Evolutionary conservation across 192 early-diverging fungal genomes (phyloP).

Genomic region (Dissophora globulifera): DNA sequence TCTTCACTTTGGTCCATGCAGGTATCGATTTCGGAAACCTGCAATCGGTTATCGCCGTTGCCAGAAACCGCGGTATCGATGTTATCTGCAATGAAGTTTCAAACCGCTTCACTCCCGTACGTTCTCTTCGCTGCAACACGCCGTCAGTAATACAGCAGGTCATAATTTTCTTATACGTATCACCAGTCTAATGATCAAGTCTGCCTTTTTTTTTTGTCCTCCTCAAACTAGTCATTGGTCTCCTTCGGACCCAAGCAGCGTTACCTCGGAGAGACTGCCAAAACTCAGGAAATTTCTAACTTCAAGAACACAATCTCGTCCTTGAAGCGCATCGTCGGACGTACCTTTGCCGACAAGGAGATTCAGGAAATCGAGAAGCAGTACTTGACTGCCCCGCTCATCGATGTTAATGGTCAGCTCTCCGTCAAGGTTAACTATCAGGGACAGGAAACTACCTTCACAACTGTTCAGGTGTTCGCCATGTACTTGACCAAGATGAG

Average conservation of each 20-base stretch:
- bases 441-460: conserved; percentile 80
- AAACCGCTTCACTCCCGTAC: conserved; percentile 93
- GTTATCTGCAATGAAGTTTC: conserved; percentile 97
- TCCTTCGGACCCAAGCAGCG: conserved; percentile 96
- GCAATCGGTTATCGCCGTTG: conserved; percentile 96
- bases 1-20: too few species aligned
- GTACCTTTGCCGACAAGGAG: conserved; percentile 86
- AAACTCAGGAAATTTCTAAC: conserved; percentile 96
- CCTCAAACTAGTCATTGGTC: conserved; percentile 85
- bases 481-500: conserved; percentile 96
- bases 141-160: too few species aligned
- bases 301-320: conserved; percentile 94
- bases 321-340: conserved; percentile 93
- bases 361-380: conserved; percentile 83
- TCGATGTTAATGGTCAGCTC: conserved; percentile 85
- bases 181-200: too few species aligned
- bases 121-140: conserved; percentile 31
- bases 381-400: conserved; percentile 84
- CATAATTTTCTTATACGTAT: too few species aligned
- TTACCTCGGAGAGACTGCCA: conserved; percentile 94
- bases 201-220: too few species aligned
- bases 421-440: conserved; percentile 87
- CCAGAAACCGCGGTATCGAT: conserved; percentile 98
- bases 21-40: conserved; percentile 98
- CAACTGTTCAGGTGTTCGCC: conserved; percentile 87